Evolutionary conservation across 2,329 filamentous ascomycete genomes (phyloP).

Genomic region (Diplodia mutila): DNA sequence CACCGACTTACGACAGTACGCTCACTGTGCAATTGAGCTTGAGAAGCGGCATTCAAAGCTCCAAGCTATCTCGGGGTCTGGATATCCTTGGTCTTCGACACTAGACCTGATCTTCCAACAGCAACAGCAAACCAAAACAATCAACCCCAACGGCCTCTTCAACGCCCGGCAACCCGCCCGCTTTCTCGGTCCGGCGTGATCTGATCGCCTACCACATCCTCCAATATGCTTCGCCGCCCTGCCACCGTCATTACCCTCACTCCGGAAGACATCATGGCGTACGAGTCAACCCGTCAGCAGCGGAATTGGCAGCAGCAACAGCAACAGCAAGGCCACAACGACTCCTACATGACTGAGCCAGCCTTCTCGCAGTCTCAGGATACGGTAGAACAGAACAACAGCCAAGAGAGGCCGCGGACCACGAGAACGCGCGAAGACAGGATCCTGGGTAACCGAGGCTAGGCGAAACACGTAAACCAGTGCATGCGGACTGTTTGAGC

Average conservation of each 20-base stretch:
- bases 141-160: not conserved
- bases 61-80: not conserved
- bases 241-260: constrained; percentile 71
- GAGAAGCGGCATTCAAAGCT: not conserved
- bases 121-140: not conserved
- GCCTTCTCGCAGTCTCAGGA: constrained; percentile 24
- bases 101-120: not conserved
- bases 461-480: not conserved
- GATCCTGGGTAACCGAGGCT: constrained; percentile 24
- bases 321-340: constrained; percentile 21
- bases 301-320: constrained; percentile 36
- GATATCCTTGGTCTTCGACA: not conserved
- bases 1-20: not conserved
- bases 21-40: not conserved
- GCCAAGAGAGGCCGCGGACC: not conserved
- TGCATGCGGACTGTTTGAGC: not conserved
- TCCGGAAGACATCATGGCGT: constrained; percentile 69
- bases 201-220: constrained; percentile 25
- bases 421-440: constrained; percentile 26
- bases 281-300: constrained; percentile 64
- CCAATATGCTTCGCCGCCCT: constrained; percentile 66
- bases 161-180: too few species aligned
- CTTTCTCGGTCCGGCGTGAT: not conserved
- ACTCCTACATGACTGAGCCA: constrained; percentile 24
- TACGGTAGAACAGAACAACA: constrained; percentile 10